Percentiles rank a stretch among this genome's conserved stretches.
phyloP scores from a whole-genome alignment of 2,329 filamentous ascomycete species.

The Aspergillus tamarii region DNA sequence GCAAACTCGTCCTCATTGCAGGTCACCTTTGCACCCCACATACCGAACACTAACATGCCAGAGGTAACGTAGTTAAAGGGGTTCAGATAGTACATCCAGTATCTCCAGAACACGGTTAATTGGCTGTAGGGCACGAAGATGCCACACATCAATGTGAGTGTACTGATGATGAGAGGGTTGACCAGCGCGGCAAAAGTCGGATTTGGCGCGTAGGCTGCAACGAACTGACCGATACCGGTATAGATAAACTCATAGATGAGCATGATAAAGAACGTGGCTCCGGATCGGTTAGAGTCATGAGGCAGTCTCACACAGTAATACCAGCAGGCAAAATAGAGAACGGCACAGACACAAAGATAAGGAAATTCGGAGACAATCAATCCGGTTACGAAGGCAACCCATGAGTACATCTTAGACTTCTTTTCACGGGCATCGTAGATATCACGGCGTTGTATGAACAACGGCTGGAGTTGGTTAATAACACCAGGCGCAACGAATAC shows the following conservation, averaged over 20 bases:
- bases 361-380: conserved; percentile 73
- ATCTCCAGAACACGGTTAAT: conserved; percentile 35
- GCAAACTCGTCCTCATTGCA: conserved; percentile 31
- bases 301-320: conserved; percentile 68
- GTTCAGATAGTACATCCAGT: conserved; percentile 37
- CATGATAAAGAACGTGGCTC: conserved; percentile 68
- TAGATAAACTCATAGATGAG: conserved; percentile 74
- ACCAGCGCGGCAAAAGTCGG: conserved; percentile 71
- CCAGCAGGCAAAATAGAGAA: conserved; percentile 73
- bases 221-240: conserved; percentile 74
- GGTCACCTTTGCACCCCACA: conserved; percentile 27
- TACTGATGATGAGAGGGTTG: conserved; percentile 71
- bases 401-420: conserved; percentile 73
- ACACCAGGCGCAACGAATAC: conserved; percentile 56
- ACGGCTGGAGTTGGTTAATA: conserved; percentile 60
- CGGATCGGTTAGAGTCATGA: conserved; percentile 36
- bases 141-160: conserved; percentile 34
- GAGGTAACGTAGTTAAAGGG: conserved; percentile 37
- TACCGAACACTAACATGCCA: conserved; percentile 28
- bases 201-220: conserved; percentile 71
- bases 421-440: conserved; percentile 70
- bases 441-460: conserved; percentile 69
- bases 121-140: conserved; percentile 33
- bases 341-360: conserved; percentile 62
- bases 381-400: conserved; percentile 72